A percentile compares a stretch with the other conserved stretches of the same genome.
phyloP scores from a whole-genome alignment of 192 early-diverging fungal species.

The Gigaspora rosea region DNA sequence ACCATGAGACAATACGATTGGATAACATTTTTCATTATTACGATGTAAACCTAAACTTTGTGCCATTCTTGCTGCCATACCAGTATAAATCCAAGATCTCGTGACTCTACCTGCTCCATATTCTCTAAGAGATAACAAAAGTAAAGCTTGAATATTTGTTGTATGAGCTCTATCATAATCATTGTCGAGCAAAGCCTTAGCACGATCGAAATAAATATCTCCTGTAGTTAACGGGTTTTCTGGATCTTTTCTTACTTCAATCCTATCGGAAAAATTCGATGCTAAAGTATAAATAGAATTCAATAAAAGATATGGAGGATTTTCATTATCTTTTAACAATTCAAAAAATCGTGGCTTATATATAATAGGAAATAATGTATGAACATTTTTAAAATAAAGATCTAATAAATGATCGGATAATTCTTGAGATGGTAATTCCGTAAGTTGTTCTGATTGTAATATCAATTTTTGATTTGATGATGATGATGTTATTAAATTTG shows the following conservation, averaged over 20 bases:
- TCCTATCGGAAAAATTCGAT: constrained; percentile 47
- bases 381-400: constrained; percentile 69
- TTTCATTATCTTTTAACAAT: constrained; percentile 36
- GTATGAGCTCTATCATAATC: constrained; percentile 62
- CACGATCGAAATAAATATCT: constrained; percentile 67
- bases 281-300: constrained; percentile 57
- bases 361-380: constrained; percentile 69
- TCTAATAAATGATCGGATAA: constrained; percentile 61
- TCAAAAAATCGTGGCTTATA: constrained; percentile 48
- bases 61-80: constrained; percentile 59
- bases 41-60: constrained; percentile 61
- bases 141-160: constrained; percentile 64
- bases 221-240: constrained; percentile 48
- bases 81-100: constrained; percentile 70
- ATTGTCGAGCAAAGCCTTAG: constrained; percentile 68
- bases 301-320: constrained; percentile 44
- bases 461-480: constrained; percentile 31
- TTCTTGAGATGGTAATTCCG: constrained; percentile 55
- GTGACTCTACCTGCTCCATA: constrained; percentile 69
- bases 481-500: constrained; percentile 9
- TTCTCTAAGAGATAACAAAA: constrained; percentile 69
- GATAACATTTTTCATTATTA: constrained; percentile 51
- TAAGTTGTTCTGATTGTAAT: constrained; percentile 28
- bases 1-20: constrained; percentile 38
- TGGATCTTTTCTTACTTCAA: constrained; percentile 38